phyloP scores from a whole-genome alignment of 768 basidiomycete species.

The Mycena alexandri region DNA sequence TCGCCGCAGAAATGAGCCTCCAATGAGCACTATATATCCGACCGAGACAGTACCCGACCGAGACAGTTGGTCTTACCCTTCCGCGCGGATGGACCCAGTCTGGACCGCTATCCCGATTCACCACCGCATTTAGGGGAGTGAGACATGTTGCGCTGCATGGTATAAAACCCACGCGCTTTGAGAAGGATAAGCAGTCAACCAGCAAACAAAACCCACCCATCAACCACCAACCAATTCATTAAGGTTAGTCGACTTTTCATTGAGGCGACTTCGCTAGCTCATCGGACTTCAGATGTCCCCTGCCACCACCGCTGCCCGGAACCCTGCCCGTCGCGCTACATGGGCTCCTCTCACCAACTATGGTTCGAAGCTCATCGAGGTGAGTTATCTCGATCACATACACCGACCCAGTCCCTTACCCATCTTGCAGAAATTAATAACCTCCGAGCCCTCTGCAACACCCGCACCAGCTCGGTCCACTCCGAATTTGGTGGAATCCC shows the following conservation, averaged over 20 bases:
- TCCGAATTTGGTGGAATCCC: background rate
- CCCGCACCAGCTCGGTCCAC: background rate
- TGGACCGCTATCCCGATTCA: background rate
- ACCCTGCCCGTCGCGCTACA: background rate
- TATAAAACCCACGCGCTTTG: background rate
- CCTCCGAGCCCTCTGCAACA: background rate
- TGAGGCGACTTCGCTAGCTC: too few species aligned
- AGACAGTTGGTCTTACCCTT: background rate
- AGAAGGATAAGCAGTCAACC: background rate
- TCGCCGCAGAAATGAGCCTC: too few species aligned
- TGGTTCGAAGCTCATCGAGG: conserved; percentile 7
- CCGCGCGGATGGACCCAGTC: background rate
- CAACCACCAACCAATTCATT: background rate
- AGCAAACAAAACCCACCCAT: background rate
- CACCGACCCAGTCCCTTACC: background rate
- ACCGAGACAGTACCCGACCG: too few species aligned
- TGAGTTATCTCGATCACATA: background rate
- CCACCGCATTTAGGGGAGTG: background rate
- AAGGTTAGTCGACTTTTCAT: background rate
- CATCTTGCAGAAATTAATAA: background rate
- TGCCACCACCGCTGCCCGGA: background rate
- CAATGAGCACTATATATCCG: too few species aligned
- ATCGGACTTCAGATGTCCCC: conserved; percentile 1
- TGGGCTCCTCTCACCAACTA: background rate
- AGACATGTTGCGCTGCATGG: background rate